These are phyloP conservation scores for Acorus gramineus DNA, from an alignment of 106 monocot genomes.

Conservation along the genomic window DNA sequence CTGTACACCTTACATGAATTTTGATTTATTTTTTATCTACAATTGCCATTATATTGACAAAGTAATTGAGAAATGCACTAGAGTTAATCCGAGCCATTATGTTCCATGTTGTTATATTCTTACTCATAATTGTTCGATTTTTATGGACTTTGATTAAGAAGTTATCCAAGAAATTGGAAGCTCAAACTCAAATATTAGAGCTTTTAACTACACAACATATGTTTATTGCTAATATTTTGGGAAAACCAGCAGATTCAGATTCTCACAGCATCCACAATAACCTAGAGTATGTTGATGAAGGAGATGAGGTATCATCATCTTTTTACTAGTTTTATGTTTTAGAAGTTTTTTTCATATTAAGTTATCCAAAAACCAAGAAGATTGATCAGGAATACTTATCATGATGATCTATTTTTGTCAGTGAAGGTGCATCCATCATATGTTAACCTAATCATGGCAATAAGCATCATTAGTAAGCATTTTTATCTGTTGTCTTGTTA, in stretches of 20 bases:
- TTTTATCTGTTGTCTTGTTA: too few relatives aligned
- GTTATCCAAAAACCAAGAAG: neutral
- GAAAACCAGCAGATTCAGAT: conserved; percentile 24
- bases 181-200: conserved; percentile 83
- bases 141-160: conserved; percentile 75
- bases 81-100: too few relatives aligned
- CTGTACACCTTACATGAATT: too few relatives aligned
- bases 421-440: too few relatives aligned
- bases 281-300: conserved; percentile 78
- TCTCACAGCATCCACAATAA: conserved; percentile 28
- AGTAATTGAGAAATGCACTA: too few relatives aligned
- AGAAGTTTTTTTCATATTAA: neutral
- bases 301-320: conserved; percentile 74
- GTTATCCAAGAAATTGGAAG: conserved; percentile 75
- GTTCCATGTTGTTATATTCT: neutral
- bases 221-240: conserved; percentile 34
- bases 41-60: too few relatives aligned
- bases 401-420: too few relatives aligned
- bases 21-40: too few relatives aligned
- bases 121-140: neutral
- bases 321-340: neutral
- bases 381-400: too few relatives aligned
- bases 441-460: too few relatives aligned
- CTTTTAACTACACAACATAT: conserved; percentile 70
- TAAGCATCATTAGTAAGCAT: too few relatives aligned